phyloP scores from a whole-genome alignment of 2,329 filamentous ascomycete genomes.

The Colletotrichum incanum region DNA sequence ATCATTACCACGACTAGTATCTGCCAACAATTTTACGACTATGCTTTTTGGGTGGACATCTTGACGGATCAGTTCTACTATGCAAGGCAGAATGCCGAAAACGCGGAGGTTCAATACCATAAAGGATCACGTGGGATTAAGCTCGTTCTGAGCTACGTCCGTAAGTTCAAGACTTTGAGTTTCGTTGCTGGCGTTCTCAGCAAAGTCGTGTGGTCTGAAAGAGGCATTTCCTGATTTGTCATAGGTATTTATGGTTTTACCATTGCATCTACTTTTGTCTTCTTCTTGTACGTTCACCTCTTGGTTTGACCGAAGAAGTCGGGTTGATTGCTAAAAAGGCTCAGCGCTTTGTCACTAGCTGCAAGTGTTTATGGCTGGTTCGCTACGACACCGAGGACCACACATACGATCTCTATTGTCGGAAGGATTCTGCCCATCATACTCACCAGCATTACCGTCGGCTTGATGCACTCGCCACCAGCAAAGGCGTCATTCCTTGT shows the following conservation, averaged over 20 bases:
- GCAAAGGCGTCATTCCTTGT: constrained; percentile 16
- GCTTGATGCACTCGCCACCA: constrained; percentile 21
- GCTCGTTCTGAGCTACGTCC: constrained; percentile 34
- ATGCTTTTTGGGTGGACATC: constrained; percentile 29
- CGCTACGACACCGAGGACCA: constrained; percentile 33
- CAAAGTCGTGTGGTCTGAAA: too few relatives aligned
- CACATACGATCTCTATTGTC: constrained; percentile 33
- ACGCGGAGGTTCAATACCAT: constrained; percentile 35
- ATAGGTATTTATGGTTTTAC: constrained; percentile 36
- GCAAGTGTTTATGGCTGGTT: constrained; percentile 42
- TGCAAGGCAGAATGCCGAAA: constrained; percentile 31
- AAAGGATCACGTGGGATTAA: constrained; percentile 36
- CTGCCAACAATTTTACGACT: constrained; percentile 39
- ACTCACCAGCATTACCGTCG: constrained; percentile 25
- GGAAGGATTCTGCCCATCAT: constrained; percentile 28
- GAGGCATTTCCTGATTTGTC: not conserved
- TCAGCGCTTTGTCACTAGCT: constrained; percentile 34
- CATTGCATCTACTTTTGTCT: constrained; percentile 36
- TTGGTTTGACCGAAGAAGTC: not conserved
- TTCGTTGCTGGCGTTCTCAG: not conserved
- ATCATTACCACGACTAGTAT: constrained; percentile 32
- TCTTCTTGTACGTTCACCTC: constrained; percentile 29
- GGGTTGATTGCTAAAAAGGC: not conserved
- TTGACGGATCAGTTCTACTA: constrained; percentile 38
- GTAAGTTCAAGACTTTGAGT: not conserved